phyloP scores from a whole-genome alignment of 2,329 filamentous ascomycete genomes.

The Hypomyces rosellus region DNA sequence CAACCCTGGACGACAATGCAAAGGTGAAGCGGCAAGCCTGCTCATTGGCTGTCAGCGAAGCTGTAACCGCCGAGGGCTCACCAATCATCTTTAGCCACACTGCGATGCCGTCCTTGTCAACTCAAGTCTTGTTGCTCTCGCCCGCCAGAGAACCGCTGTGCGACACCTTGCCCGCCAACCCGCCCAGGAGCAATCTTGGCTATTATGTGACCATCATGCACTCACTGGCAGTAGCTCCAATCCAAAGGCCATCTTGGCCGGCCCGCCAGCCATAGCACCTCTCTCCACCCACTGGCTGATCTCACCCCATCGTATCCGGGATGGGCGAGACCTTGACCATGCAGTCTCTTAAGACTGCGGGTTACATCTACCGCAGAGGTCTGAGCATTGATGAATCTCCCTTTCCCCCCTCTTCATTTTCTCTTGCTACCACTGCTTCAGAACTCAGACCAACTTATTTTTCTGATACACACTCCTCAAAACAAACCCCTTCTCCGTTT shows the following conservation, averaged over 20 bases:
- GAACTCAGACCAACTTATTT: conserved; percentile 2
- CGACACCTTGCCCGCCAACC: neutral
- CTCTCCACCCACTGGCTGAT: neutral
- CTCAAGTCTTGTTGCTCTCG: neutral
- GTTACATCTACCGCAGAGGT: neutral
- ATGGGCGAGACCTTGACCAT: no score
- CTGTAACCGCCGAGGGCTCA: conserved; percentile 35
- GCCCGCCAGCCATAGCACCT: neutral
- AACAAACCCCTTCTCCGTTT: neutral
- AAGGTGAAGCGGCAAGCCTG: conserved; percentile 17
- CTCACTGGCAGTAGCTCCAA: conserved; percentile 10
- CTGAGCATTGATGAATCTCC: conserved; percentile 2
- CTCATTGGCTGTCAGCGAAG: conserved; percentile 27
- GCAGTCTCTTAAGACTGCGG: conserved; percentile 1
- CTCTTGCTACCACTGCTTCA: conserved; percentile 8
- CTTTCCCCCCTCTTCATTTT: conserved; percentile 4
- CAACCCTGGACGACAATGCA: neutral
- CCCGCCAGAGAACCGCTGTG: neutral
- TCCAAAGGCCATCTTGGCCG: conserved; percentile 1
- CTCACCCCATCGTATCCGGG: neutral
- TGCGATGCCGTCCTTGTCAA: neutral
- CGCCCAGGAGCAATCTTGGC: neutral
- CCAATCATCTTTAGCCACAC: conserved; percentile 23
- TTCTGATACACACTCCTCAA: neutral
- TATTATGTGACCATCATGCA: conserved; percentile 11